Base-by-base conservation (phyloP, 2,329 filamentous ascomycete genomes). In the Xylaria sp. region DNA sequence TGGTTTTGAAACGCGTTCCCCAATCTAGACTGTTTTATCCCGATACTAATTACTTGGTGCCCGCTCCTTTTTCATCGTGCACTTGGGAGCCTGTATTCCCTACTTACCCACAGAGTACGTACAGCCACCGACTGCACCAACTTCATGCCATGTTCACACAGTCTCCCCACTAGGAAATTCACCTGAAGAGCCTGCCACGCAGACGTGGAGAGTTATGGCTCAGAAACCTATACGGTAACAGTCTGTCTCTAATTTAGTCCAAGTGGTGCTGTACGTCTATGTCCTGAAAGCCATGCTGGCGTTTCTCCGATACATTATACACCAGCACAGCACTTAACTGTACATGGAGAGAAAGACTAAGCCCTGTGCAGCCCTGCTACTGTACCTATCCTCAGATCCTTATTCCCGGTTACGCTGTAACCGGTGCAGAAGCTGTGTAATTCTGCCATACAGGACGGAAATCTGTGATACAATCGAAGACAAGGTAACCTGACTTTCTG, bases 391-490 rank as follows among this genome's bases (percentile, higher is more conserved):
- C 25, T 50, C 45, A 19, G 6, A 42, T 11, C 17, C 43, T 43
- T 47, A 60, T 60, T 35, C 19, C 14, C 17, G 23, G 25, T 23
- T 35, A 17, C 43, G 52, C n/a, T 35, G 31, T 25, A 19, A 31
- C 23, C 17, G 42, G 23, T 12, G 21, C 15, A 28, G 15, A 14
- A 45, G 42, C 11, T 28, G 4, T 31, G 15, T 14, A 43, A 3
- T 4, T 38, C 6, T 56, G n/a, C 25, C 40, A 58, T 17, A 47
- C 11, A 3, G 37, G 33, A 54, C 50, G 33, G 42, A 23, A 35
- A 66, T 31, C 42, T 42, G 40, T 28, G 46, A 46, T 54, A 7
- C 38, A 60, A 59, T 46, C 64, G 49, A 52, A 62, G 54, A 56
- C 14, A 15, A 28, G 23, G 35, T 21, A 53, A 55, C 14, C 35